A percentile compares a stretch with the other conserved stretches of the same genome.
phyloP scores from a whole-genome alignment of 225 moss, liverwort and hornwort species.

The Pseudoscleropodium purum region DNA sequence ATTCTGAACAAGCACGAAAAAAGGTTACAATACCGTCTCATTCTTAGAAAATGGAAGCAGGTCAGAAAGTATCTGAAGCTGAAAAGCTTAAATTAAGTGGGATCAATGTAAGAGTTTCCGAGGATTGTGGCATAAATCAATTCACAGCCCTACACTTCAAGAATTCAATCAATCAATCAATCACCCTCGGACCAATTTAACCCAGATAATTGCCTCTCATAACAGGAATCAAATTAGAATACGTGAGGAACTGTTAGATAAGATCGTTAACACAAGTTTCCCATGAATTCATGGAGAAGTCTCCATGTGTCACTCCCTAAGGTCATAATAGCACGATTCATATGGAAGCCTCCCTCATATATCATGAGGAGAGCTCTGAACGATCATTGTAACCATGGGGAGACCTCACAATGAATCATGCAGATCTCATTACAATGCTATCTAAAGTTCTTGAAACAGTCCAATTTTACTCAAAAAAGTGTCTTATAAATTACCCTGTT shows the following conservation, averaged over 20 bases:
- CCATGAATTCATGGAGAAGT: neutral
- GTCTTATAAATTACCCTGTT: neutral
- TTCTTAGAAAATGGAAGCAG: neutral
- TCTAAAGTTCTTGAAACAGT: neutral
- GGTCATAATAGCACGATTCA: neutral
- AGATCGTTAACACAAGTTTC: neutral
- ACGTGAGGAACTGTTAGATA: neutral
- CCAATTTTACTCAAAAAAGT: neutral
- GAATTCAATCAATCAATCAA: neutral
- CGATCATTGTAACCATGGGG: neutral
- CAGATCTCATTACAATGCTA: neutral
- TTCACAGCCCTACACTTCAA: neutral
- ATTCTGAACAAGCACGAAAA: conserved; percentile 8
- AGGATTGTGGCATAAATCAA: neutral
- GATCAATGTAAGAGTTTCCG: neutral
- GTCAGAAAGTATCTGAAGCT: neutral
- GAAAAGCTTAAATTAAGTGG: neutral
- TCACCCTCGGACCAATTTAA: neutral
- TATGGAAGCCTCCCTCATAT: no score
- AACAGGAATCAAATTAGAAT: neutral
- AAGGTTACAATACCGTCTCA: neutral
- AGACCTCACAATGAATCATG: neutral
- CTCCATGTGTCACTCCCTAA: neutral
- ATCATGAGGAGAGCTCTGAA: neutral
- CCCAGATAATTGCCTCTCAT: neutral